A percentile compares a stretch with the other conserved stretches of the same genome.
phyloP scores from a whole-genome alignment of 257 asterid species.

The Jasminum sambac region DNA sequence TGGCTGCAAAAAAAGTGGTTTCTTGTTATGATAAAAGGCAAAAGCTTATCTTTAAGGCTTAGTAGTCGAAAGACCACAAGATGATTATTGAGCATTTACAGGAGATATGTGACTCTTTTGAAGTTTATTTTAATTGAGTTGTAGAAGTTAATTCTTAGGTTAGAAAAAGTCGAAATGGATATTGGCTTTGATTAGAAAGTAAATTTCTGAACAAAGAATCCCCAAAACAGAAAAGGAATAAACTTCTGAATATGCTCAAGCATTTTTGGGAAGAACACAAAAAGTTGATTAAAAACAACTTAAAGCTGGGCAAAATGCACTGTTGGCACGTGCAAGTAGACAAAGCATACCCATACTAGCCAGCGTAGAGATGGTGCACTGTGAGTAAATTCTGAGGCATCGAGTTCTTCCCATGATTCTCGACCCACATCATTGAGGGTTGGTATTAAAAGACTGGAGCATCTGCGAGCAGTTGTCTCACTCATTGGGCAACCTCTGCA shows the following conservation, averaged over 20 bases:
- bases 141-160: too few species aligned
- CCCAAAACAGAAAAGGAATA: neutral
- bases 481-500: constrained; percentile 91
- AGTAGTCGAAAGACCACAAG: neutral
- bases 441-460: constrained; percentile 67
- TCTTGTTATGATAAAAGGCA: neutral
- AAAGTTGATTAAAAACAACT: neutral
- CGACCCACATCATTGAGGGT: constrained; percentile 55
- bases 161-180: too few species aligned
- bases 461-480: constrained; percentile 65
- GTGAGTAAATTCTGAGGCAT: constrained; percentile 48
- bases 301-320: neutral
- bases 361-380: constrained; percentile 81
- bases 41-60: too few species aligned
- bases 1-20: constrained; percentile 50
- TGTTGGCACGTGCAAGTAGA: neutral
- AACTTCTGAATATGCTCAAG: neutral
- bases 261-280: neutral
- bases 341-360: constrained; percentile 85
- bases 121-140: too few species aligned
- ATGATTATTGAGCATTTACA: too few species aligned
- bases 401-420: constrained; percentile 99
- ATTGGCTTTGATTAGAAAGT: neutral
- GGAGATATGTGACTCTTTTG: too few species aligned
- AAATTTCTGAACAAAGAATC: neutral